A percentile compares a stretch with the other conserved stretches of the same genome.
Evolutionary conservation across 176 grass and related monocot species (phyloP).

Genomic region (Cenchrus americanus): DNA sequence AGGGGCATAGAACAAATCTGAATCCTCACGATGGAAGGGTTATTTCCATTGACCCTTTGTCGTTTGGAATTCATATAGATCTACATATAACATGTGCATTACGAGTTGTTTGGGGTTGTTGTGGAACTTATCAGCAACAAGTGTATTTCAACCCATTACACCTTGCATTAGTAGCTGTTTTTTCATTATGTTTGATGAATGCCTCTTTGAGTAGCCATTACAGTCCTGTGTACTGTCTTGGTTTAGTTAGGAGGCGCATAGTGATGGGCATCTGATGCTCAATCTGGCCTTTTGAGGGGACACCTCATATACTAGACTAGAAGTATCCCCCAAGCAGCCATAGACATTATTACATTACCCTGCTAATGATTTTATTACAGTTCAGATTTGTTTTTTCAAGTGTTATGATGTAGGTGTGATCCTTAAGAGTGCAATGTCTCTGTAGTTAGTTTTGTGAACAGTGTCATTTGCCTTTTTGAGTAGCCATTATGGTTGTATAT

Average conservation of each 20-base stretch:
- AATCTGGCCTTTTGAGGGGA: slow-evolving; percentile 44
- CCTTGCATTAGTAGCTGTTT: not conserved
- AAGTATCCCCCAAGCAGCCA: slow-evolving; percentile 24
- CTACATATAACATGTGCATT: not conserved
- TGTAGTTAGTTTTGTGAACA: not conserved
- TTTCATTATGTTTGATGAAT: not conserved
- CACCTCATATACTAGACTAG: not conserved
- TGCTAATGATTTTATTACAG: not conserved
- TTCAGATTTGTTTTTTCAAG: not conserved
- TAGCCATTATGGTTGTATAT: slow-evolving; percentile 36
- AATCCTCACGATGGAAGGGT: not conserved
- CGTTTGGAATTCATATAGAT: slow-evolving; percentile 26
- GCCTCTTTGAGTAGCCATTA: slow-evolving; percentile 64
- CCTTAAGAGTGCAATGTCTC: too few species aligned
- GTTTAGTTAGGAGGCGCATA: slow-evolving; percentile 63
- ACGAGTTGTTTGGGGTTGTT: too few species aligned
- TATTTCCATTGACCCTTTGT: not conserved
- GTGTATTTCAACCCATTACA: not conserved
- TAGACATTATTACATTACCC: not conserved
- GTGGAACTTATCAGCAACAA: not conserved
- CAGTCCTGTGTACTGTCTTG: slow-evolving; percentile 39
- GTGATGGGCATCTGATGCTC: slow-evolving; percentile 22
- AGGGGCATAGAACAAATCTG: slow-evolving; percentile 53
- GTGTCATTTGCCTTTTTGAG: slow-evolving; percentile 49
- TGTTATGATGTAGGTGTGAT: not conserved